These are phyloP conservation scores for Lithospermum erythrorhizon DNA, from an alignment of 257 asterid species.

Conservation along the genomic window DNA sequence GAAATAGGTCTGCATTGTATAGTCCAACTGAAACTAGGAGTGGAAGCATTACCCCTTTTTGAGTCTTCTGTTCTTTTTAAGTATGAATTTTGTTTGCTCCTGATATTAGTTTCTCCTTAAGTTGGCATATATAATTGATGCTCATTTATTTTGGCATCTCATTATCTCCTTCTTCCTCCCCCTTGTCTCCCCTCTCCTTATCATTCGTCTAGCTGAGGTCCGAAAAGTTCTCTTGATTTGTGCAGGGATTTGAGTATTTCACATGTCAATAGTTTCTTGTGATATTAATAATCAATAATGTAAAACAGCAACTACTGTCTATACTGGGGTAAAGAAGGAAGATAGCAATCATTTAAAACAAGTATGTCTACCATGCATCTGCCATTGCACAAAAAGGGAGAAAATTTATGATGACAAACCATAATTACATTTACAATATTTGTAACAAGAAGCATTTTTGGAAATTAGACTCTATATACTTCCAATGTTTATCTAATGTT, in stretches of 20 bases:
- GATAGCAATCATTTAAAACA: background rate
- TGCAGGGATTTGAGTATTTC: background rate
- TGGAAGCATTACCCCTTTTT: constrained; percentile 93
- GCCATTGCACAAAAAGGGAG: constrained; percentile 2
- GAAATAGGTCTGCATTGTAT: constrained; percentile 84
- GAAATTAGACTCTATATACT: constrained; percentile 4
- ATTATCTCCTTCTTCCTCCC: background rate
- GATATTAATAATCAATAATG: too few species aligned
- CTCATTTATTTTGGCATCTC: background rate
- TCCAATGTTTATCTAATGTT: constrained; percentile 2
- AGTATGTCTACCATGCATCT: background rate
- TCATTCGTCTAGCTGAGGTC: background rate
- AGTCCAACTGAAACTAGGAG: constrained; percentile 98
- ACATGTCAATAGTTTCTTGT: background rate
- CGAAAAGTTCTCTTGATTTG: too few species aligned
- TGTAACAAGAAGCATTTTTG: constrained; percentile 5
- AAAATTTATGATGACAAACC: constrained; percentile 4
- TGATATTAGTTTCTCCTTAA: constrained; percentile 15
- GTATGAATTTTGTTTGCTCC: constrained; percentile 18
- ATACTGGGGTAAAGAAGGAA: background rate
- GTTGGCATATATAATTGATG: constrained; percentile 4
- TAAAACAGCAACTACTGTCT: too few species aligned
- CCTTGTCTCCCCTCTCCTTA: background rate
- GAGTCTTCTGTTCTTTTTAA: constrained; percentile 21
- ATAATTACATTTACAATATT: constrained; percentile 19